phyloP scores from a whole-genome alignment of 768 basidiomycete genomes.

The Rhizopogon roseolus region DNA sequence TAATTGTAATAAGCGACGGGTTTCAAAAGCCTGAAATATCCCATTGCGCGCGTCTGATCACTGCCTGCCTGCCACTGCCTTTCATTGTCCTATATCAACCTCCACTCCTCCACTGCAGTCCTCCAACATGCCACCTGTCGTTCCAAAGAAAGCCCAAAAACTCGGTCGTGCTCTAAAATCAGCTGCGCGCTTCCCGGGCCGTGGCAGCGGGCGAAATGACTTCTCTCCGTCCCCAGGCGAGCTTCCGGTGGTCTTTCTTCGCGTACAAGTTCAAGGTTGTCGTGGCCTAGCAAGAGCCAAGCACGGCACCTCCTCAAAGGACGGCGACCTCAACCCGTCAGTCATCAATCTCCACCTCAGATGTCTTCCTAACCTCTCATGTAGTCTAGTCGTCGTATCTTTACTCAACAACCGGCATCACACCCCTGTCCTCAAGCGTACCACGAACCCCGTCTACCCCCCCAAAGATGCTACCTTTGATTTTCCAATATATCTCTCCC shows the following conservation, averaged over 20 bases:
- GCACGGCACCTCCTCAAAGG: slow-evolving; percentile 52
- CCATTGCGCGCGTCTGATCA: too few relatives aligned
- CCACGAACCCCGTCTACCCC: slow-evolving; percentile 59
- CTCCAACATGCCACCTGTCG: slow-evolving; percentile 28
- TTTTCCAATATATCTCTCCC: slow-evolving; percentile 76
- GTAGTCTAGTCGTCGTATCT: slow-evolving; percentile 68
- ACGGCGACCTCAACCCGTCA: slow-evolving; percentile 74
- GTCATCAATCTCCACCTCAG: slow-evolving; percentile 21
- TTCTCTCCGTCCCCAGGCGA: slow-evolving; percentile 54
- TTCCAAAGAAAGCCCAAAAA: slow-evolving; percentile 42
- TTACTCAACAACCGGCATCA: slow-evolving; percentile 54
- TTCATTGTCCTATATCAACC: neutral
- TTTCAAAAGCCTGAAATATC: too few relatives aligned
- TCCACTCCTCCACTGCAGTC: slow-evolving; percentile 16
- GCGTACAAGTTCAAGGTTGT: slow-evolving; percentile 66
- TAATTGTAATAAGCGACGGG: too few relatives aligned
- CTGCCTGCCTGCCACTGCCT: neutral
- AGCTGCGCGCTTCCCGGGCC: slow-evolving; percentile 50
- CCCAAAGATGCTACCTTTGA: slow-evolving; percentile 82
- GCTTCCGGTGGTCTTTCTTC: slow-evolving; percentile 57
- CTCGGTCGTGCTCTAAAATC: slow-evolving; percentile 57
- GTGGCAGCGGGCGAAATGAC: slow-evolving; percentile 31
- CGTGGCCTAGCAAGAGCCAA: slow-evolving; percentile 34
- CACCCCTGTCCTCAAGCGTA: slow-evolving; percentile 75
- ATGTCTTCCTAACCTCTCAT: neutral